phyloP scores from a whole-genome alignment of 1,139 yeast genomes.

The Entelexis paramagnoliae region DNA sequence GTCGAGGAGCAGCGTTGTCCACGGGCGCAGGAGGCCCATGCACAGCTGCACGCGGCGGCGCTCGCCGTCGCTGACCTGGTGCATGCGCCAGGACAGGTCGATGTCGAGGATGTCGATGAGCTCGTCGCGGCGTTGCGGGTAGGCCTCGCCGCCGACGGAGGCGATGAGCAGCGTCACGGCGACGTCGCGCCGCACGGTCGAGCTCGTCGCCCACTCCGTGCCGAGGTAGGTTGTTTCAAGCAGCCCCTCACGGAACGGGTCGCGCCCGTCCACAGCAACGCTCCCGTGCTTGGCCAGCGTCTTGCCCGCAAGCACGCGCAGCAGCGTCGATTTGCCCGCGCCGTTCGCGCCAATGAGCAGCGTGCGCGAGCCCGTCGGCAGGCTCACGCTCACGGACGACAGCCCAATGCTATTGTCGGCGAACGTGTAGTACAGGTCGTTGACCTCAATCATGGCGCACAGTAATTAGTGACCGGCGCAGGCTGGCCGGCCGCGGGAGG shows the following conservation, averaged over 20 bases:
- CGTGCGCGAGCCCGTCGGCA: constrained; percentile 66
- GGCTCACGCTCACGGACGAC: constrained; percentile 46
- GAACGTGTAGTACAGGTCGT: constrained; percentile 58
- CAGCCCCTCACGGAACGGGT: constrained; percentile 63
- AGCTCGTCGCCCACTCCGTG: constrained; percentile 95
- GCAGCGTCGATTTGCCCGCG: constrained; percentile 87
- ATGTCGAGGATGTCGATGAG: constrained; percentile 70
- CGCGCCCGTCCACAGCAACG: constrained; percentile 58
- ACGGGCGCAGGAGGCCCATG: constrained; percentile 87
- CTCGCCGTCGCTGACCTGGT: constrained; percentile 85
- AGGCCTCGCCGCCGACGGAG: constrained; percentile 73
- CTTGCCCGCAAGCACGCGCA: constrained; percentile 81
- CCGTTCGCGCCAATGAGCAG: constrained; percentile 89
- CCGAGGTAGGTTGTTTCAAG: constrained; percentile 82
- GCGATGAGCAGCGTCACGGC: constrained; percentile 69
- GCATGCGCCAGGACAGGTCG: constrained; percentile 87
- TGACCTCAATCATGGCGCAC: constrained; percentile 44
- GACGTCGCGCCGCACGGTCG: constrained; percentile 79
- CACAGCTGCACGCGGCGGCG: constrained; percentile 85
- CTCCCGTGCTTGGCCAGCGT: constrained; percentile 68
- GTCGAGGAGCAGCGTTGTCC: constrained; percentile 73
- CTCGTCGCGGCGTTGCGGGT: constrained; percentile 62
- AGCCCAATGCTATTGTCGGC: constrained; percentile 61
- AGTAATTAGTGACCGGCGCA: too few relatives aligned
- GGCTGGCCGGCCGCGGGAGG: too few relatives aligned